phyloP scores from a whole-genome alignment of 257 asterid genomes.

The Striga asiatica region DNA sequence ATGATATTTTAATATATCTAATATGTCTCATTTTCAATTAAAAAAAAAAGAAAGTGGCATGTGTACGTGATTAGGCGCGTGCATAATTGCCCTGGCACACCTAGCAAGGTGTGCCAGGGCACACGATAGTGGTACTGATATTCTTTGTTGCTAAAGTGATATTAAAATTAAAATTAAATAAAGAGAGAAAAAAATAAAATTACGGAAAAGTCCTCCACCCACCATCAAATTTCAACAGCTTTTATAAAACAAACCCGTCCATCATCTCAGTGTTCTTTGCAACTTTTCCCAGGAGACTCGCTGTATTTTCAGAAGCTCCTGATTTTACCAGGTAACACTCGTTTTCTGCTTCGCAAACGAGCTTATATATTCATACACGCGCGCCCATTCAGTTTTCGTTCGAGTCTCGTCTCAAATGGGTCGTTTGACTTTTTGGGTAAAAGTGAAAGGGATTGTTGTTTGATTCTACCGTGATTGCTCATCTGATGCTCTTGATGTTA shows the following conservation, averaged over 20 bases:
- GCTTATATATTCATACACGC: constrained; percentile 1
- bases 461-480: constrained; percentile 14
- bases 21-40: no score
- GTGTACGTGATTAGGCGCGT: no score
- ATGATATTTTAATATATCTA: no score
- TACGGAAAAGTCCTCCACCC: constrained; percentile 14
- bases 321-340: constrained; percentile 25
- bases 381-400: neutral
- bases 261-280: constrained; percentile 17
- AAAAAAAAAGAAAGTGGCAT: no score
- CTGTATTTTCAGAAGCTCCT: constrained; percentile 18
- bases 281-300: constrained; percentile 19
- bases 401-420: neutral
- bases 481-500: constrained; percentile 13
- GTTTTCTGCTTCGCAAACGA: neutral
- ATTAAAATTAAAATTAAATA: neutral
- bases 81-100: no score
- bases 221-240: constrained; percentile 25
- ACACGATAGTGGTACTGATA: no score
- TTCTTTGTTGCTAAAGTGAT: no score
- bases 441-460: constrained; percentile 19
- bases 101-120: no score
- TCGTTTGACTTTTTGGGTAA: constrained; percentile 25
- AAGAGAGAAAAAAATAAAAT: neutral
- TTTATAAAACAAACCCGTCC: constrained; percentile 15